A percentile compares a stretch with the other conserved stretches of the same genome.
phyloP scores from a whole-genome alignment of 306 rosid genomes.

The Ammopiptanthus mongolicus region DNA sequence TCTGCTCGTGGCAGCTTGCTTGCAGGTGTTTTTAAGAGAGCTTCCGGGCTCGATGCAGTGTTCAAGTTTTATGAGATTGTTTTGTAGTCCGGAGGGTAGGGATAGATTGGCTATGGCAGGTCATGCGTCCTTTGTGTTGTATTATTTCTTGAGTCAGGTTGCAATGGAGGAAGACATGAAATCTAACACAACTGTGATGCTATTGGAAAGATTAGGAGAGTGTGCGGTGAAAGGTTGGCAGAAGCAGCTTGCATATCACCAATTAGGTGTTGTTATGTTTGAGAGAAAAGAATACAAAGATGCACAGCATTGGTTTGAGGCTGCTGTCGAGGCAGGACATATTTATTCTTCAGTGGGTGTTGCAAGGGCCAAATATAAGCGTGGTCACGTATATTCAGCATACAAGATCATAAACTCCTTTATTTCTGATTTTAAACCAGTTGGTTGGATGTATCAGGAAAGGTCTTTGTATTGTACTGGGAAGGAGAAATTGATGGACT shows the following conservation, averaged over 20 bases:
- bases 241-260: slow-evolving; percentile 75
- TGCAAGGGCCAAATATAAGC: slow-evolving; percentile 79
- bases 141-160: slow-evolving; percentile 70
- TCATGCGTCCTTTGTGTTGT: slow-evolving; percentile 65
- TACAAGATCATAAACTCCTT: slow-evolving; percentile 72
- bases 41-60: slow-evolving; percentile 56
- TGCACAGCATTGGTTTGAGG: slow-evolving; percentile 65
- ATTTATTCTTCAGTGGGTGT: slow-evolving; percentile 66
- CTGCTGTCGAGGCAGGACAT: slow-evolving; percentile 71
- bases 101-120: slow-evolving; percentile 51
- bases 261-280: slow-evolving; percentile 67
- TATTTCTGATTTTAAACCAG: slow-evolving; percentile 56
- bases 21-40: slow-evolving; percentile 82
- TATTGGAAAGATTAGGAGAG: slow-evolving; percentile 77
- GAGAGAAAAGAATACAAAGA: slow-evolving; percentile 80
- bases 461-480: slow-evolving; percentile 73
- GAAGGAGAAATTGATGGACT: slow-evolving; percentile 74
- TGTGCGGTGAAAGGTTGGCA: slow-evolving; percentile 68
- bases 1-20: slow-evolving; percentile 76
- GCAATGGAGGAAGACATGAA: slow-evolving; percentile 85
- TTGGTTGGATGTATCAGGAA: slow-evolving; percentile 94
- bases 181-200: slow-evolving; percentile 78
- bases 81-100: slow-evolving; percentile 70
- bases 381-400: slow-evolving; percentile 71
- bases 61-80: slow-evolving; percentile 42